Conservation (phyloP, 306 rosid genomes). For the Vigna nakashimae region DNA sequence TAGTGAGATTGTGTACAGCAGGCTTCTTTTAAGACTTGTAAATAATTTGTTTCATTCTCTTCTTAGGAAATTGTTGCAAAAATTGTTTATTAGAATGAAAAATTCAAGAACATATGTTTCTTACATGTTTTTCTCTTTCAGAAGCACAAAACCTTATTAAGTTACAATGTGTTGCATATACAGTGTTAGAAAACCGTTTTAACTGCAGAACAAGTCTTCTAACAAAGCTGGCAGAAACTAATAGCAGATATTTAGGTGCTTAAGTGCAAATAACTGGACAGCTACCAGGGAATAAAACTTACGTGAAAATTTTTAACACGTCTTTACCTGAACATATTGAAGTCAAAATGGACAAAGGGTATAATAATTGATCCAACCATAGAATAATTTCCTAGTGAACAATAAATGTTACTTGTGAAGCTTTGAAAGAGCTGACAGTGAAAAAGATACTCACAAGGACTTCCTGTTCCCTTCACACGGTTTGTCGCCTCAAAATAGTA, state of each 20-base stretch:
- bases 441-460: not conserved
- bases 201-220: too few relatives aligned
- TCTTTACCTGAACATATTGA: not conserved
- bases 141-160: too few relatives aligned
- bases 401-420: not conserved
- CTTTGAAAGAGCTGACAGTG: not conserved
- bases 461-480: not conserved
- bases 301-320: not conserved
- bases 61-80: not conserved
- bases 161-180: too few relatives aligned
- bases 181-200: too few relatives aligned
- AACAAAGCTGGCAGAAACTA: too few relatives aligned
- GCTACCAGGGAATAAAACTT: not conserved
- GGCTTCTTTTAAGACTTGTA: conserved; percentile 15
- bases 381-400: not conserved
- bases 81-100: not conserved
- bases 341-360: not conserved
- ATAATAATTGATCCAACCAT: not conserved
- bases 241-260: too few relatives aligned
- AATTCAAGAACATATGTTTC: not conserved
- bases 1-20: conserved; percentile 29
- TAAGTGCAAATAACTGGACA: too few relatives aligned
- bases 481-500: not conserved
- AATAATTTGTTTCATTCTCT: not conserved
- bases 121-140: not conserved